Evolutionary conservation across 768 basidiomycete species (phyloP), one percentile per base, ranked within the genome.

Genomic region (Neoboletus magnificus): DNA sequence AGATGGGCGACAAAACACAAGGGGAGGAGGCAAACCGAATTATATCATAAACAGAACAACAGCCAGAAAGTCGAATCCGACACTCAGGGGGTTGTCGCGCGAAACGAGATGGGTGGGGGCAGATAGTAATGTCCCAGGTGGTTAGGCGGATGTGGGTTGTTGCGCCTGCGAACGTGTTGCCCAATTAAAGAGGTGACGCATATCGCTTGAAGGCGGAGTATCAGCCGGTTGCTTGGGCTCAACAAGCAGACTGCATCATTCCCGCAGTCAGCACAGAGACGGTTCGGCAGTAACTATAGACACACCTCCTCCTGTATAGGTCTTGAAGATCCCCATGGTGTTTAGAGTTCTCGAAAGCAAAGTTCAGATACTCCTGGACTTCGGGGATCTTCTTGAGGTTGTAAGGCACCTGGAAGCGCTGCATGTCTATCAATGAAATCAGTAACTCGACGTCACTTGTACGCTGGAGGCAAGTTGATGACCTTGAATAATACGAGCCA

Each of bases 341-440:
- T 65, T 81, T 83, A 2, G 89, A 80, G 56, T 83, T 85, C 64
- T 90, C 86, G 59, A 94, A 91, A 29, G 84, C 84, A 39, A 81
- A 76, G 41, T 79, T 81, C 32, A 95, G 76, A 67, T 86, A 94
- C 49, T 82, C 79, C 66, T 98, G 94, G 7, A 93, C 86, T 71
- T 97, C 95, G 3, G 87, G 85, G 11, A 99, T 88, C 58, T 87
- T 88, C 66, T 91, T 91, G 49, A 98, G 80, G 61, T 85, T 87
- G 76, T 91, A 96, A 5, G 86, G 79, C 10, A 84, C 81, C 70
- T 97, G 93, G 76, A 95, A 95, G 23, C 93, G 88, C 71, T 93
- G 92, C 83, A 95, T 90, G 70, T 95, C 93, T 86, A 63, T 36
- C 40, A 32, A 53, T 30, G 41, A 36, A 48, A 53, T 59, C 45